Percentiles rank a stretch among this genome's conserved stretches.
These are phyloP conservation scores for Periconia macrospinosa DNA, from an alignment of 2,329 filamentous ascomycete genomes.

Conservation along the genomic window DNA sequence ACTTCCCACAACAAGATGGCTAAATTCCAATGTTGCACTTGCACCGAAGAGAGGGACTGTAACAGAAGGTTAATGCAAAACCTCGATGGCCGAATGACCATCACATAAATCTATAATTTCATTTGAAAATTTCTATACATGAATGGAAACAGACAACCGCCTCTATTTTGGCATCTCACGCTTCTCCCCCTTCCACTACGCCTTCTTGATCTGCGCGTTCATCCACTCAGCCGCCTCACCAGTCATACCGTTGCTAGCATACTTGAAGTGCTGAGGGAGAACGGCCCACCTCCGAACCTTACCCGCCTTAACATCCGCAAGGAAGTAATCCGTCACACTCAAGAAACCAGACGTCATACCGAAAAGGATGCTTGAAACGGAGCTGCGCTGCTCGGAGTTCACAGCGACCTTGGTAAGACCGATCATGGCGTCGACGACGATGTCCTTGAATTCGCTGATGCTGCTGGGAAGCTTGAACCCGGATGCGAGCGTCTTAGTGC, in stretches of 20 bases:
- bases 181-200: background rate
- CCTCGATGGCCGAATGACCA: too few species aligned
- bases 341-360: slow-evolving; percentile 2
- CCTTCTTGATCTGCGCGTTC: background rate
- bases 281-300: slow-evolving; percentile 12
- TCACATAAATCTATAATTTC: too few species aligned
- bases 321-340: slow-evolving; percentile 3
- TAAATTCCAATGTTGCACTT: too few species aligned
- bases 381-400: slow-evolving; percentile 5
- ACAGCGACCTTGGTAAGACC: slow-evolving; percentile 3
- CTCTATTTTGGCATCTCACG: background rate
- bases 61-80: too few species aligned
- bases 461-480: slow-evolving; percentile 7
- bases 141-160: background rate
- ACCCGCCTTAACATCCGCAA: slow-evolving; percentile 5
- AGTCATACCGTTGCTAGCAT: slow-evolving; percentile 11
- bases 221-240: slow-evolving; percentile 5
- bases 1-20: too few species aligned
- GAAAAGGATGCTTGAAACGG: background rate
- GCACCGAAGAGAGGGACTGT: too few species aligned
- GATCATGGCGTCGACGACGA: background rate
- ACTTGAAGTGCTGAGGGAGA: slow-evolving; percentile 11
- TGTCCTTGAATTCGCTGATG: slow-evolving; percentile 5
- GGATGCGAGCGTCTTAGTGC: slow-evolving; percentile 9
- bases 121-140: background rate